These are phyloP conservation scores for Periconia macrospinosa DNA, from an alignment of 2,329 filamentous ascomycete genomes.

Conservation along the genomic window DNA sequence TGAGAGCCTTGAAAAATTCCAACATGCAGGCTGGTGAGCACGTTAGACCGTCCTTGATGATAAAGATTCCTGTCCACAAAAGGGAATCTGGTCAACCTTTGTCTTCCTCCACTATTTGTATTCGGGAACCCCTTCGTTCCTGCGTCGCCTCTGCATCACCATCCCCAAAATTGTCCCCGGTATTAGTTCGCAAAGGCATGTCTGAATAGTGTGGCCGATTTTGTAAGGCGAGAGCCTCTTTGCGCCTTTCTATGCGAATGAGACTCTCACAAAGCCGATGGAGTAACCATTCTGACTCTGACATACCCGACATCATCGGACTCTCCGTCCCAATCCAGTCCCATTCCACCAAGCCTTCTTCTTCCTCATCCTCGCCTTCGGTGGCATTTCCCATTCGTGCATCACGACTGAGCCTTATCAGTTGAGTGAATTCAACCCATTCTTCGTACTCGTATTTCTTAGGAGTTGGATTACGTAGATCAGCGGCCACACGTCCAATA, in stretches of 20 bases:
- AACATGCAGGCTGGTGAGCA: too few species aligned
- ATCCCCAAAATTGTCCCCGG: neutral
- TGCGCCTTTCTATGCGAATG: constrained; percentile 38
- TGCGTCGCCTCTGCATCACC: neutral
- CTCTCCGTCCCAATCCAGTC: constrained; percentile 73
- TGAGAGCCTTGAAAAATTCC: too few species aligned
- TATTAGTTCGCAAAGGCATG: neutral
- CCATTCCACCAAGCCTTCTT: constrained; percentile 66
- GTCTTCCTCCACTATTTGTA: neutral
- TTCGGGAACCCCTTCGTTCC: neutral
- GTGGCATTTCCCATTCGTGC: constrained; percentile 21
- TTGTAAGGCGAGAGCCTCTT: constrained; percentile 10
- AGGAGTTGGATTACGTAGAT: constrained; percentile 60
- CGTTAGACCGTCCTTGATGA: too few species aligned
- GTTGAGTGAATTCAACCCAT: constrained; percentile 80
- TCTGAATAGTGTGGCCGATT: neutral
- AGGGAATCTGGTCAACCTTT: too few species aligned
- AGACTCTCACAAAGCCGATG: constrained; percentile 68
- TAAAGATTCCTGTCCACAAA: too few species aligned
- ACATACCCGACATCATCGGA: constrained; percentile 65
- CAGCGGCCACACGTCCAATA: constrained; percentile 67
- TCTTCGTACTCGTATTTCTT: constrained; percentile 78
- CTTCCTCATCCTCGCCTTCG: constrained; percentile 50
- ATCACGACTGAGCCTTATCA: constrained; percentile 61
- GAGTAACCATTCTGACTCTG: constrained; percentile 69